Conservation (phyloP, 768 basidiomycete species). For the Trametes cubensis region DNA sequence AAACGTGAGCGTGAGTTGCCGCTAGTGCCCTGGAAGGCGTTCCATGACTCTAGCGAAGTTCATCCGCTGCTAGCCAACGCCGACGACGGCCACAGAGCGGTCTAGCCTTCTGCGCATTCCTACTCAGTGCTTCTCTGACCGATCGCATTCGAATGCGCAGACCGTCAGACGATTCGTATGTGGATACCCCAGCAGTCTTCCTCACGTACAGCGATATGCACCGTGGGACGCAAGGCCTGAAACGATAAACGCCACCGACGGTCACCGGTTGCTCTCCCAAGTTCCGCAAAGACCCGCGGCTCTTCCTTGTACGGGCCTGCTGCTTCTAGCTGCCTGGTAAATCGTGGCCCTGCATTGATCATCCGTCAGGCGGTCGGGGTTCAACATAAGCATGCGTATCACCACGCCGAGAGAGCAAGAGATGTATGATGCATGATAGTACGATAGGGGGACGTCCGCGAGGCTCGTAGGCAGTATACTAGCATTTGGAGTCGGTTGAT, state of each 20-base stretch:
- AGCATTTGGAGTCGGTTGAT: background rate
- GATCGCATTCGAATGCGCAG: too few relatives aligned
- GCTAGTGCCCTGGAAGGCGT: too few relatives aligned
- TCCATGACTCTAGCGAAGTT: too few relatives aligned
- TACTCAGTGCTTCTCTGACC: too few relatives aligned
- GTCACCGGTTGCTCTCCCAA: background rate
- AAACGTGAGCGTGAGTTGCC: too few relatives aligned
- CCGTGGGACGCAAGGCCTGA: background rate
- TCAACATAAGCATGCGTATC: constrained; percentile 9
- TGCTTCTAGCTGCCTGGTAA: constrained; percentile 8
- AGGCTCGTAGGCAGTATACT: background rate
- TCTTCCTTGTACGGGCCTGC: background rate
- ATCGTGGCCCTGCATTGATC: background rate
- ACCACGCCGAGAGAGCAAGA: constrained; percentile 6
- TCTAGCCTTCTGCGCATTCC: too few relatives aligned
- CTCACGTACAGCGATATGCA: too few relatives aligned
- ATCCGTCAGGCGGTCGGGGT: background rate
- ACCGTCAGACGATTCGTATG: too few relatives aligned
- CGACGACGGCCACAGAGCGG: too few relatives aligned
- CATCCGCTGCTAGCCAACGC: too few relatives aligned
- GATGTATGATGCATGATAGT: background rate
- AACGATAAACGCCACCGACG: background rate
- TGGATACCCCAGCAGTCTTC: too few relatives aligned
- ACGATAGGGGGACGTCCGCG: constrained; percentile 1
- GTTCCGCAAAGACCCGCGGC: constrained; percentile 1